These are phyloP conservation scores for Pterulicium gracile DNA, from an alignment of 1,284 basidiomycete species.

Conservation along the genomic window DNA sequence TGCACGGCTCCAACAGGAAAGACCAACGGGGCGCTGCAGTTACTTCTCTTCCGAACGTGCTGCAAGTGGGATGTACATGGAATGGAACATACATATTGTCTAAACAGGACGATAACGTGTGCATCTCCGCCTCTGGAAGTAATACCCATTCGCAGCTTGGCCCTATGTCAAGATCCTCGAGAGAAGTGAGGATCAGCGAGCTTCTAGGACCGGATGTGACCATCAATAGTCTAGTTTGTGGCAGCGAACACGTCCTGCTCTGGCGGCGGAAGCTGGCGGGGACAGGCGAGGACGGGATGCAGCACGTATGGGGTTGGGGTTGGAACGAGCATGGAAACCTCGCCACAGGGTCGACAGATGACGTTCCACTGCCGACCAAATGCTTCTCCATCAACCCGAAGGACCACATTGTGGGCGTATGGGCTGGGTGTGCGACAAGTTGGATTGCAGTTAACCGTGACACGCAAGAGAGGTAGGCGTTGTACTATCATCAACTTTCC, in stretches of 20 bases:
- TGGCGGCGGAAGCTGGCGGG: conserved; percentile 1
- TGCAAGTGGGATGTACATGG: conserved; percentile 63
- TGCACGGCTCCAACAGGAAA: conserved; percentile 61
- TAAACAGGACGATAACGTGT: conserved; percentile 16
- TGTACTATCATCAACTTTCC: background rate
- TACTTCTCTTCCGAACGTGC: conserved; percentile 17
- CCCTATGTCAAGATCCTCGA: background rate
- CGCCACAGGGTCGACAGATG: conserved; percentile 49
- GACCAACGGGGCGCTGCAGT: conserved; percentile 44
- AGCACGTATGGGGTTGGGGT: conserved; percentile 69
- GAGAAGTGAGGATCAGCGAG: background rate
- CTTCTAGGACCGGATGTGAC: conserved; percentile 7
- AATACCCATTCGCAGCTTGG: background rate
- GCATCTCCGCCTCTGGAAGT: conserved; percentile 7
- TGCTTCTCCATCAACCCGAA: conserved; percentile 35
- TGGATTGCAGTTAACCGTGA: conserved; percentile 42
- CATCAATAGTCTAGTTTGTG: too few species aligned
- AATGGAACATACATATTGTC: conserved; percentile 61
- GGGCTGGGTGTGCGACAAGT: conserved; percentile 70
- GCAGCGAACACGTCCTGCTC: conserved; percentile 72
- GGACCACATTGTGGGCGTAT: conserved; percentile 27
- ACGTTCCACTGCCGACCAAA: conserved; percentile 35
- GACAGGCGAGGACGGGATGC: conserved; percentile 6
- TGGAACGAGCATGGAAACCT: conserved; percentile 97
- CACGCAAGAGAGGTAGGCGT: background rate